Conservation (phyloP, 2,329 filamentous ascomycete genomes). For the Xylaria arbuscula region DNA sequence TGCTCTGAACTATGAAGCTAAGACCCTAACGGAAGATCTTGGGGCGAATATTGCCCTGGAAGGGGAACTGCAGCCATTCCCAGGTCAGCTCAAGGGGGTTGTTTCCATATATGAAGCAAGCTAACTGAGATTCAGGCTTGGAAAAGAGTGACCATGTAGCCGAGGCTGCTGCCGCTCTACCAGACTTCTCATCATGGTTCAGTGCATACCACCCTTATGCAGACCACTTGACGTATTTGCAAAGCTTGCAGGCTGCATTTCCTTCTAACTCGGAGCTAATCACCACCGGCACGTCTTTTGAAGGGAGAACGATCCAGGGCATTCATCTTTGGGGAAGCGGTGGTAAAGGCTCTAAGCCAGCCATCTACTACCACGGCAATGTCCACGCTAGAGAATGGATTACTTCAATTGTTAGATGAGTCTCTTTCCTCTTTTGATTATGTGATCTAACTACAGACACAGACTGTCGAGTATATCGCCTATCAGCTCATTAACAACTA, state of each 20-base stretch:
- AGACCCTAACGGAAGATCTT: constrained; percentile 49
- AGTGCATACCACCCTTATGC: constrained; percentile 64
- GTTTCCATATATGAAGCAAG: neutral
- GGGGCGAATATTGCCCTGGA: constrained; percentile 51
- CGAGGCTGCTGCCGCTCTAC: constrained; percentile 46
- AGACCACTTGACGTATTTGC: constrained; percentile 63
- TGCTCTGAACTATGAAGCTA: constrained; percentile 46
- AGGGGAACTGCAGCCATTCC: constrained; percentile 47
- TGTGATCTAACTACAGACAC: constrained; percentile 27
- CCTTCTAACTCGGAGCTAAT: constrained; percentile 62
- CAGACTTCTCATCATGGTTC: constrained; percentile 61
- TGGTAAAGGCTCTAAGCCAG: constrained; percentile 60
- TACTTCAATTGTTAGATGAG: constrained; percentile 44
- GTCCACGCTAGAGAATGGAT: constrained; percentile 50
- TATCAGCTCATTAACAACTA: constrained; percentile 61
- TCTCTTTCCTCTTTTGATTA: too few relatives aligned
- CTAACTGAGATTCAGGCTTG: constrained; percentile 35
- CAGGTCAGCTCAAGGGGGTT: constrained; percentile 39
- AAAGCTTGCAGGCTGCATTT: constrained; percentile 59
- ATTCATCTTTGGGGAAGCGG: constrained; percentile 64
- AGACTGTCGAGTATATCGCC: constrained; percentile 61
- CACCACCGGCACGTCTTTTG: constrained; percentile 58
- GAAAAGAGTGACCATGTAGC: constrained; percentile 30
- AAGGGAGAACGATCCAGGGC: constrained; percentile 68
- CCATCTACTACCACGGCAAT: constrained; percentile 61